phyloP scores from a whole-genome alignment of 805 yeast species.

The Yarrowia sp. region DNA sequence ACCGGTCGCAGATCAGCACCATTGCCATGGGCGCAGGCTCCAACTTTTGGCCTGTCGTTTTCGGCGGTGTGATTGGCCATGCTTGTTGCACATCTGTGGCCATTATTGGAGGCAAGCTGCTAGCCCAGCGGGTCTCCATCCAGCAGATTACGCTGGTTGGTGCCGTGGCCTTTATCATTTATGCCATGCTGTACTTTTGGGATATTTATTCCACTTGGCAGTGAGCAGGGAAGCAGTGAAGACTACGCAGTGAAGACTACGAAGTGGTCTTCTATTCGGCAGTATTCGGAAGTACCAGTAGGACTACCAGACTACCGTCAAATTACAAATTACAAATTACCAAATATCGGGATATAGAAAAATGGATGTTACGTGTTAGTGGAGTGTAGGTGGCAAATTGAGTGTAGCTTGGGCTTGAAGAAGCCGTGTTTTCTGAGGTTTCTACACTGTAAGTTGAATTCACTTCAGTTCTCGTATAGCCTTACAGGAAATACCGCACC shows the following conservation, averaged over 20 bases:
- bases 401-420: too few relatives aligned
- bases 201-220: constrained; percentile 11
- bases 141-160: constrained; percentile 91
- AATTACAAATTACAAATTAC: too few relatives aligned
- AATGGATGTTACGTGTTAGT: background rate
- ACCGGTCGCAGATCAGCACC: constrained; percentile 95
- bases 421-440: too few relatives aligned
- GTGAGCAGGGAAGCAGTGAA: background rate
- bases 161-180: constrained; percentile 77
- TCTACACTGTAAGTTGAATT: too few relatives aligned
- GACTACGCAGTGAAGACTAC: too few relatives aligned
- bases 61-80: constrained; percentile 91
- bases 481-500: too few relatives aligned
- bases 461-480: too few relatives aligned
- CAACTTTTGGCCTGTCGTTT: constrained; percentile 80
- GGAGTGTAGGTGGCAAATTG: background rate
- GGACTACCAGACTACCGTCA: too few relatives aligned
- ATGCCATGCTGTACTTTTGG: constrained; percentile 69
- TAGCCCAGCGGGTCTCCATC: constrained; percentile 87
- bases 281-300: too few relatives aligned
- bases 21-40: constrained; percentile 98
- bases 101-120: constrained; percentile 86
- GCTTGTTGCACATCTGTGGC: constrained; percentile 83
- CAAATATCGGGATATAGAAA: background rate
- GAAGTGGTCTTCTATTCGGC: too few relatives aligned